These are phyloP conservation scores for Glomus cerebriforme DNA, from an alignment of 192 early-diverging fungal species.

Conservation along the genomic window DNA sequence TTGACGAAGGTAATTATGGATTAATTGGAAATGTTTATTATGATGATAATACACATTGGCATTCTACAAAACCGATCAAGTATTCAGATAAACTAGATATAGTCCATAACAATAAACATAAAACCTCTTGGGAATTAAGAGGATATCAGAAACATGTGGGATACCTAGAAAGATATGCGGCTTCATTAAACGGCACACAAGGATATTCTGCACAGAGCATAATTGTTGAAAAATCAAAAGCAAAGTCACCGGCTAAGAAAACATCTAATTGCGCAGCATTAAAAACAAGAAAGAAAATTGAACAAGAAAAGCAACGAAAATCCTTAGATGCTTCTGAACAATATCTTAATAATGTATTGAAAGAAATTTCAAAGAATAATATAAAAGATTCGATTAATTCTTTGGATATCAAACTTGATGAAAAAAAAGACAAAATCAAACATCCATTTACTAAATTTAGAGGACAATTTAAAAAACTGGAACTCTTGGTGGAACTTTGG, in stretches of 20 bases:
- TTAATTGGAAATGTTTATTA: not conserved
- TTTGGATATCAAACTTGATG: not conserved
- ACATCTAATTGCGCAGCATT: not conserved
- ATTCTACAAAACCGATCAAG: not conserved
- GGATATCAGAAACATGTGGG: constrained; percentile 5
- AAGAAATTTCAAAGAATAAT: not conserved
- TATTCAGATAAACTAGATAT: too few relatives aligned
- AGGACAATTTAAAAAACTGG: constrained; percentile 9
- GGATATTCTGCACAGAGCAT: not conserved
- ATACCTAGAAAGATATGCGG: constrained; percentile 18
- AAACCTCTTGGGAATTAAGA: not conserved
- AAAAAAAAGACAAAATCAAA: not conserved
- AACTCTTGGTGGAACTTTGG: constrained; percentile 24
- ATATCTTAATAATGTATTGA: not conserved
- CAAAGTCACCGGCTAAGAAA: not conserved
- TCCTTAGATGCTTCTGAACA: not conserved
- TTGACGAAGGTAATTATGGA: not conserved
- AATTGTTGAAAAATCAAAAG: not conserved
- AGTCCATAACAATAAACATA: not conserved
- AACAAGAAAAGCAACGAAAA: not conserved
- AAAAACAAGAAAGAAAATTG: not conserved
- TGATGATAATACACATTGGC: not conserved
- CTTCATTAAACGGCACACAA: constrained; percentile 19
- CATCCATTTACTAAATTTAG: not conserved
- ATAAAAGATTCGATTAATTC: not conserved